phyloP scores from a whole-genome alignment of 371 early-diverging fungal species.

The Mortierella sp. region DNA sequence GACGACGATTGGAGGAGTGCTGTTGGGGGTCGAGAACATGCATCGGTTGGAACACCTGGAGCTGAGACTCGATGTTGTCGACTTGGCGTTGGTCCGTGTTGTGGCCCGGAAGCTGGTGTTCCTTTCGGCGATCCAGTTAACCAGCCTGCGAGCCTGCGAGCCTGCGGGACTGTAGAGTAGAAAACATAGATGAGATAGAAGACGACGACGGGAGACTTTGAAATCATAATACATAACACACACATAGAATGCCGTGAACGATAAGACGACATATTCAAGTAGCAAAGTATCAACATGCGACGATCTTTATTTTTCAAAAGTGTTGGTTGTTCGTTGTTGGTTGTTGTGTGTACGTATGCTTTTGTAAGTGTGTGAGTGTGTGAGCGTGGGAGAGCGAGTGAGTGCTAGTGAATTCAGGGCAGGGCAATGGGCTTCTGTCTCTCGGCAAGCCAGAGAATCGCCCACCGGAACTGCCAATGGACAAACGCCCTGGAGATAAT shows the following conservation, averaged over 20 bases:
- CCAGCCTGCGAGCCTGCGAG: no score
- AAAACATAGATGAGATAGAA: background rate
- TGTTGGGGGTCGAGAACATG: conserved; percentile 51
- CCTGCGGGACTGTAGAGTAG: background rate
- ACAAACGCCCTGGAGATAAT: conserved; percentile 21
- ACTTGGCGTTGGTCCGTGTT: conserved; percentile 38
- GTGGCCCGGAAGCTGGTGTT: conserved; percentile 15
- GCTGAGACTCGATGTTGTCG: conserved; percentile 29
- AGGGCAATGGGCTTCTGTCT: conserved; percentile 35
- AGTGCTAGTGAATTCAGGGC: conserved; percentile 16
- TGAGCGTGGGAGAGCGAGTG: no score
- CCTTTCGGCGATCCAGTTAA: conserved; percentile 17
- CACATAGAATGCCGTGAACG: background rate
- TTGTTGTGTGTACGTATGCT: no score
- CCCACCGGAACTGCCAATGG: conserved; percentile 47
- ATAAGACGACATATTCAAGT: no score
- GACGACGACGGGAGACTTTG: background rate
- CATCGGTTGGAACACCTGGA: conserved; percentile 14
- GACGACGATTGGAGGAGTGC: conserved; percentile 36
- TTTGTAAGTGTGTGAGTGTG: no score
- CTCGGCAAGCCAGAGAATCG: conserved; percentile 42
- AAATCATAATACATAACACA: background rate
- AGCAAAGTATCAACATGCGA: no score
- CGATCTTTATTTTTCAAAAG: no score
- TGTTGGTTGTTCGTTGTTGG: no score